These are phyloP conservation scores for Agrocybe praecox DNA, from an alignment of 768 basidiomycete genomes.

Conservation along the genomic window DNA sequence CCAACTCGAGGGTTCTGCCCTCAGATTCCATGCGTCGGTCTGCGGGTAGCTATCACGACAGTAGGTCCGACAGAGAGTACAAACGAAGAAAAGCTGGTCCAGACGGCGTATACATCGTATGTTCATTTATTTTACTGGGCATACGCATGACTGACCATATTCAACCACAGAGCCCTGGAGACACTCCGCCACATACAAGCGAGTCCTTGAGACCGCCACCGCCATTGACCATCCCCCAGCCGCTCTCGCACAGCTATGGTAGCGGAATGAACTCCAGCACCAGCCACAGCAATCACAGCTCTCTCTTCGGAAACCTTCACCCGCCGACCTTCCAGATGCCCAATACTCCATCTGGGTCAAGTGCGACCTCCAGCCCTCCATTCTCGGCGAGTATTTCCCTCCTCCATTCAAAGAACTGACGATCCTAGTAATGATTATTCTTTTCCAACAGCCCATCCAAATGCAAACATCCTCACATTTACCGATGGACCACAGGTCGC, in stretches of 20 bases:
- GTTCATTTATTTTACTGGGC: slow-evolving; percentile 5
- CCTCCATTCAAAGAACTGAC: slow-evolving; percentile 38
- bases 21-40: slow-evolving; percentile 50
- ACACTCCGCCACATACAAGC: slow-evolving; percentile 42
- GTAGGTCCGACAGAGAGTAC: slow-evolving; percentile 56
- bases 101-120: slow-evolving; percentile 59
- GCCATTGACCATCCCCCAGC: slow-evolving; percentile 64
- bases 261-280: slow-evolving; percentile 37
- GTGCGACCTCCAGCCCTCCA: slow-evolving; percentile 75
- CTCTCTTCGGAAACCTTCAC: slow-evolving; percentile 51
- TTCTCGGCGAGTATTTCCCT: slow-evolving; percentile 83
- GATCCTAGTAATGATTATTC: slow-evolving; percentile 61
- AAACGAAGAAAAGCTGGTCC: slow-evolving; percentile 57
- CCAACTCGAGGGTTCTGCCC: slow-evolving; percentile 33
- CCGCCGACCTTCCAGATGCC: slow-evolving; percentile 66
- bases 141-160: background rate
- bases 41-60: slow-evolving; percentile 49
- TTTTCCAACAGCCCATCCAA: slow-evolving; percentile 62
- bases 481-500: slow-evolving; percentile 49
- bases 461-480: slow-evolving; percentile 62
- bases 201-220: slow-evolving; percentile 49
- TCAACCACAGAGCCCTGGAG: slow-evolving; percentile 43
- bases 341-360: slow-evolving; percentile 72
- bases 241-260: slow-evolving; percentile 54
- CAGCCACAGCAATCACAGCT: slow-evolving; percentile 36